Base-by-base conservation (phyloP, 495 filamentous ascomycete species). In the Penicillium taxi region DNA sequence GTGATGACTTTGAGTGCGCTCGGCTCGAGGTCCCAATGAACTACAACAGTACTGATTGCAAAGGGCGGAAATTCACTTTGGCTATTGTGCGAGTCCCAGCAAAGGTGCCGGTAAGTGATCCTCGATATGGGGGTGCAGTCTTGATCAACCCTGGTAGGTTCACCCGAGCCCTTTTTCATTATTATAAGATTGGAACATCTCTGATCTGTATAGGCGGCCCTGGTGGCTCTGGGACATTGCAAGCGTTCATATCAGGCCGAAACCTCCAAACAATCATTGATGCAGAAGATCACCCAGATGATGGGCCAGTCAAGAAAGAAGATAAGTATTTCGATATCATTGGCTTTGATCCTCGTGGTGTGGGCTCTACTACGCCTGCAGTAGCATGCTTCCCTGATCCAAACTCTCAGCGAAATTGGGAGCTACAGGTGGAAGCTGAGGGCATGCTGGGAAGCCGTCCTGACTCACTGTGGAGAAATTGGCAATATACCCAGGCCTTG, bases 21-120 rank as follows among this genome's bases (percentile, higher is more conserved):
- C 64, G 71, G 13, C 55, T 81, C 5, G 64, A 70, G 22, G 67
- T 79, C 6, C 75, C 75, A 3, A 72, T 79, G 68, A 70, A 77
- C 48, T 75, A 75, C 42, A 54, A 67, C 27, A 51, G 61, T 5
- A 48, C 53, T 0, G 56, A 67, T 34, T 57, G 53, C 0, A 35
- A 53, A 24, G 52, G 59, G 13, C 52, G 61, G 15, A 58, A 52
- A 21, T 60, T 72, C 31, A 64, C 69, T 26, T 43, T 79, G 25
- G 73, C 75, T 13, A 48, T 81, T 4, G 51, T 71, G 30, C 67
- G 70, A 19, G 50, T 67, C 9, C 72, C 73, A 1, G 71, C 72
- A 12, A 58, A 59, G 27, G 59, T 70, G 5, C 63, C 64, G 2
- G 53, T 66, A 2, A 58, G 53, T 2, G 61, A 73, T 45, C 47